Conservation (phyloP, 495 filamentous ascomycete species). For the Penicillium roqueforti region DNA sequence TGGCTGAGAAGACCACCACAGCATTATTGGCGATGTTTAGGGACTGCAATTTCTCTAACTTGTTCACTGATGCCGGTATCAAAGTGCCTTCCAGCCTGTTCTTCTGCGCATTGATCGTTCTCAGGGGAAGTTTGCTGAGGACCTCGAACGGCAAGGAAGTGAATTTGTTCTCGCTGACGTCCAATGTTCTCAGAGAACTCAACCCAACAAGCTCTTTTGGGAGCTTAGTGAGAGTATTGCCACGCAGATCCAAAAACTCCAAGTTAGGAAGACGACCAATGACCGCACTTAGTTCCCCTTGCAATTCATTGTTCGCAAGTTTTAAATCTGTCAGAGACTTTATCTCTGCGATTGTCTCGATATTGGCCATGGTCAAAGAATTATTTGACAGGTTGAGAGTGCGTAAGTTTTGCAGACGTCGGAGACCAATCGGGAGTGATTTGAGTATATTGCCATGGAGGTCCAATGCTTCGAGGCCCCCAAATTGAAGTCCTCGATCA, state of each 20-base stretch:
- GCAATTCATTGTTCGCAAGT: slow-evolving; percentile 71
- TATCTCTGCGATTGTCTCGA: slow-evolving; percentile 71
- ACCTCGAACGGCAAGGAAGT: slow-evolving; percentile 62
- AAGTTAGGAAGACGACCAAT: slow-evolving; percentile 60
- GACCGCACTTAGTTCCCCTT: slow-evolving; percentile 55
- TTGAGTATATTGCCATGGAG: slow-evolving; percentile 77
- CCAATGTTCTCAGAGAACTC: slow-evolving; percentile 63
- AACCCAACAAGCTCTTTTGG: slow-evolving; percentile 63
- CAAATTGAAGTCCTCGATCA: slow-evolving; percentile 69
- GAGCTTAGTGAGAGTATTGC: slow-evolving; percentile 75
- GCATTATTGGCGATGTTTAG: slow-evolving; percentile 76
- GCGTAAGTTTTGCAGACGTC: slow-evolving; percentile 66
- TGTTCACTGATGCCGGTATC: slow-evolving; percentile 55
- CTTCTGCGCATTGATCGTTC: slow-evolving; percentile 70
- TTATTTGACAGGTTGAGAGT: slow-evolving; percentile 86
- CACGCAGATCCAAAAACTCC: slow-evolving; percentile 75
- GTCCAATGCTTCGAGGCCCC: slow-evolving; percentile 76
- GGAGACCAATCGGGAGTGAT: slow-evolving; percentile 68
- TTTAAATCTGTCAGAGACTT: slow-evolving; percentile 70
- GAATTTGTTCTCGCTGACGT: slow-evolving; percentile 73
- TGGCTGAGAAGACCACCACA: slow-evolving; percentile 52
- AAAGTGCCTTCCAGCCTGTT: slow-evolving; percentile 74
- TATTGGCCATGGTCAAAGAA: slow-evolving; percentile 60
- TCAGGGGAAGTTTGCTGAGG: slow-evolving; percentile 62
- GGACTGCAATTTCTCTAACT: slow-evolving; percentile 59